Percentiles rank a stretch among this genome's conserved stretches.
phyloP scores from a whole-genome alignment of 768 basidiomycete genomes.

The Imleria badia region DNA sequence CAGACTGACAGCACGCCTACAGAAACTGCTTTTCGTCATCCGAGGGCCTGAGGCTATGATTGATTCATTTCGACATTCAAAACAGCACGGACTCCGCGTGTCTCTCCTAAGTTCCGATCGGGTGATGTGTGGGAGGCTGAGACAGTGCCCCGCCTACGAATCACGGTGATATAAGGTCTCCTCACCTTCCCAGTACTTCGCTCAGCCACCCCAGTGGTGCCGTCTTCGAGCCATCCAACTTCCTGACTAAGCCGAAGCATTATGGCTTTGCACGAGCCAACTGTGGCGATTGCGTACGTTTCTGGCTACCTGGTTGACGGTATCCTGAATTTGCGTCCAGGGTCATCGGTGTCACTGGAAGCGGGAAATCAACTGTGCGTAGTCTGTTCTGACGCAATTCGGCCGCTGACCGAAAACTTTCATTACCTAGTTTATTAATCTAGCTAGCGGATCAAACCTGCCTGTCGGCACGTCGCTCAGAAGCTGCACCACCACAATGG shows the following conservation, averaged over 20 bases:
- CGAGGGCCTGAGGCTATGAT: slow-evolving; percentile 17
- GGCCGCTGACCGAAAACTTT: slow-evolving; percentile 2
- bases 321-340: slow-evolving; percentile 18
- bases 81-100: slow-evolving; percentile 18
- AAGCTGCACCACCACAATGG: slow-evolving; percentile 45
- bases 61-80: slow-evolving; percentile 15
- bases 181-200: not conserved
- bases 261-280: slow-evolving; percentile 17
- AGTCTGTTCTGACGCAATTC: not conserved
- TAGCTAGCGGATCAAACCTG: slow-evolving; percentile 46
- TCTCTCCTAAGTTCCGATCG: slow-evolving; percentile 10
- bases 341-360: slow-evolving; percentile 32
- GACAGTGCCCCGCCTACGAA: slow-evolving; percentile 6
- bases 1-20: not conserved
- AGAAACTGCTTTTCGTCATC: not conserved
- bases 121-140: not conserved
- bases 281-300: slow-evolving; percentile 29
- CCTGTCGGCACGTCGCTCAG: slow-evolving; percentile 39
- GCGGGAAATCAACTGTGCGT: slow-evolving; percentile 34
- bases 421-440: slow-evolving; percentile 45
- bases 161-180: slow-evolving; percentile 18
- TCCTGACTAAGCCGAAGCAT: slow-evolving; percentile 2
- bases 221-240: not conserved
- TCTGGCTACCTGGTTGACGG: not conserved
- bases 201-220: not conserved